Percentiles rank a stretch among this genome's conserved stretches.
phyloP scores from a whole-genome alignment of 2,329 filamentous ascomycete species.

The Colletotrichum higginsianum region DNA sequence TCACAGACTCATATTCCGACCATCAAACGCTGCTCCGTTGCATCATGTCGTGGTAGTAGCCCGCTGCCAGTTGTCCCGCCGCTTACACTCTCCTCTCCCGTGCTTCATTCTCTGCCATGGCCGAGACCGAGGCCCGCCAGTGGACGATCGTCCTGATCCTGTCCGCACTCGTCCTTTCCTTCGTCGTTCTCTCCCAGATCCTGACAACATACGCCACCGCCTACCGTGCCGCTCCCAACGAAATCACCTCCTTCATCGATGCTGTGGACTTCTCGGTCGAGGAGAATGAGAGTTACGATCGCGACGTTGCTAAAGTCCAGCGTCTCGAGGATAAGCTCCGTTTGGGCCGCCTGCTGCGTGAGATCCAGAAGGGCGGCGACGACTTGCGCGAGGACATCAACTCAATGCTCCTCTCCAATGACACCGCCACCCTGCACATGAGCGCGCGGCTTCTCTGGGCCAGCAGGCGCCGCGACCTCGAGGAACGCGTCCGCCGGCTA shows the following conservation, averaged over 20 bases:
- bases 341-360: conserved; percentile 69
- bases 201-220: conserved; percentile 67
- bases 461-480: conserved; percentile 65
- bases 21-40: conserved; percentile 5
- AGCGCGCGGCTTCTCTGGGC: conserved; percentile 72
- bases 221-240: conserved; percentile 71
- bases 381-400: conserved; percentile 74
- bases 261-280: conserved; percentile 73
- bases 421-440: conserved; percentile 58
- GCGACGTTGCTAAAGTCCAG: conserved; percentile 70
- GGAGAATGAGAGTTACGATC: conserved; percentile 76
- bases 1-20: conserved; percentile 6
- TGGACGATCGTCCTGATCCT: conserved; percentile 72
- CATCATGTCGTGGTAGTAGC: conserved; percentile 32
- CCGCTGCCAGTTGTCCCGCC: conserved; percentile 7
- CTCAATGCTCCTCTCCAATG: conserved; percentile 58
- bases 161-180: conserved; percentile 70
- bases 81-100: conserved; percentile 13
- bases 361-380: conserved; percentile 74
- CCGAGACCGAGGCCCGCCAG: conserved; percentile 65
- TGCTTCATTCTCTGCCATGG: conserved; percentile 57
- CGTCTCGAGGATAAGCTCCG: conserved; percentile 75
- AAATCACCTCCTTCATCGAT: conserved; percentile 72
- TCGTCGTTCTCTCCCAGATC: conserved; percentile 68
- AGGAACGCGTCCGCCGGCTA: conserved; percentile 71